Conservation (phyloP, 441 rosid species). For the Theobroma grandiflorum region DNA sequence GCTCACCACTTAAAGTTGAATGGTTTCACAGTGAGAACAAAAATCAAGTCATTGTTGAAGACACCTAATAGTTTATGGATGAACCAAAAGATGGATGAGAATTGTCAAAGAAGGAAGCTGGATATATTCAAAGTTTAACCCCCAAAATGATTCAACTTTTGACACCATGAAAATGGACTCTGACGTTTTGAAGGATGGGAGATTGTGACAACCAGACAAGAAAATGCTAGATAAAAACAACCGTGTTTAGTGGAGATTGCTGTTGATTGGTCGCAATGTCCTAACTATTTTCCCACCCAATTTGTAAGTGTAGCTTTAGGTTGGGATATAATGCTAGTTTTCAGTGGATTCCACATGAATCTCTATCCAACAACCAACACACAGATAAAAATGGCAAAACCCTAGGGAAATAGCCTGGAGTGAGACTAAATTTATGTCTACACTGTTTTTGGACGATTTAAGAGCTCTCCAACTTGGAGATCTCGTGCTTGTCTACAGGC, state of each 20-base stretch:
- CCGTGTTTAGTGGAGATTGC: neutral
- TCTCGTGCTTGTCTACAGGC: too few relatives aligned
- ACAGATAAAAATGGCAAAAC: too few relatives aligned
- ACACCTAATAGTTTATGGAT: neutral
- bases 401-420: too few relatives aligned
- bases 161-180: neutral
- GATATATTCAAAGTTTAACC: neutral
- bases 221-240: neutral
- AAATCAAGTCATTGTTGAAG: neutral
- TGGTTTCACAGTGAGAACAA: too few relatives aligned
- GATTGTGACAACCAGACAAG: neutral
- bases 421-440: too few relatives aligned
- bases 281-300: neutral
- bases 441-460: too few relatives aligned
- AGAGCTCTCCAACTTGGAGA: too few relatives aligned
- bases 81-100: neutral
- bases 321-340: neutral
- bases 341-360: neutral
- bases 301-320: neutral
- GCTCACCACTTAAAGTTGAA: too few relatives aligned
- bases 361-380: neutral
- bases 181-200: neutral
- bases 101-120: neutral
- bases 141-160: neutral
- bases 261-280: neutral